Conservation (phyloP, 2,329 filamentous ascomycete genomes). For the Bretziella fagacearum region DNA sequence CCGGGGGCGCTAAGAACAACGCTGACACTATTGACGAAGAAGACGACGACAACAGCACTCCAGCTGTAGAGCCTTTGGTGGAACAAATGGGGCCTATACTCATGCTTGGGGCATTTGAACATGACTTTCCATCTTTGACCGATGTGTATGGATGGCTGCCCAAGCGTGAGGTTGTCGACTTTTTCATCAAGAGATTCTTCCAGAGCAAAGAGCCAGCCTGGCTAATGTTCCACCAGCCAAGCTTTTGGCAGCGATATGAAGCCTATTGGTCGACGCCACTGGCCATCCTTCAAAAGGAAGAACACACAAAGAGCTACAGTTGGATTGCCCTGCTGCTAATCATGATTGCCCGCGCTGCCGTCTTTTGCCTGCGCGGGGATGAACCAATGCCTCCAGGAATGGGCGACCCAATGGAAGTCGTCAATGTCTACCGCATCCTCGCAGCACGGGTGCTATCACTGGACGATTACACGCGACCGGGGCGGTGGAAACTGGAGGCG, state of each 20-base stretch:
- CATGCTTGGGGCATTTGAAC: constrained; percentile 18
- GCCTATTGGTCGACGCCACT: constrained; percentile 18
- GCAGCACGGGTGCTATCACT: constrained; percentile 20
- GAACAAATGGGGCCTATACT: constrained; percentile 17
- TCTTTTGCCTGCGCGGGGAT: constrained; percentile 18
- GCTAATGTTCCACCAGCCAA: constrained; percentile 21
- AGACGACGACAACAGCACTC: constrained; percentile 16
- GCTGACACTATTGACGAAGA: constrained; percentile 14
- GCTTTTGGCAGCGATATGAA: constrained; percentile 19
- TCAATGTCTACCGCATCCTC: constrained; percentile 18
- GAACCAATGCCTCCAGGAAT: constrained; percentile 17
- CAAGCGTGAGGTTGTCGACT: constrained; percentile 17
- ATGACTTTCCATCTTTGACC: constrained; percentile 10
- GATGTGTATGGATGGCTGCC: constrained; percentile 18
- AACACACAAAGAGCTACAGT: constrained; percentile 15
- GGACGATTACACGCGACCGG: constrained; percentile 20
- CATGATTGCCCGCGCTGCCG: constrained; percentile 20
- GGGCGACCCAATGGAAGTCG: constrained; percentile 15
- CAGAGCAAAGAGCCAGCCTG: constrained; percentile 19
- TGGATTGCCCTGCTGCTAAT: constrained; percentile 22
- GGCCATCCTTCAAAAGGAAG: constrained; percentile 15
- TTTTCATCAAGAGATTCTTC: constrained; percentile 20
- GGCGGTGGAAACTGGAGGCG: constrained; percentile 18
- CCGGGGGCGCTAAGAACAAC: background rate
- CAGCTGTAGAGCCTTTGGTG: constrained; percentile 14